Evolutionary conservation across 202 grass and related monocot species (phyloP).

Genomic region (Sporobolus alterniflorus): DNA sequence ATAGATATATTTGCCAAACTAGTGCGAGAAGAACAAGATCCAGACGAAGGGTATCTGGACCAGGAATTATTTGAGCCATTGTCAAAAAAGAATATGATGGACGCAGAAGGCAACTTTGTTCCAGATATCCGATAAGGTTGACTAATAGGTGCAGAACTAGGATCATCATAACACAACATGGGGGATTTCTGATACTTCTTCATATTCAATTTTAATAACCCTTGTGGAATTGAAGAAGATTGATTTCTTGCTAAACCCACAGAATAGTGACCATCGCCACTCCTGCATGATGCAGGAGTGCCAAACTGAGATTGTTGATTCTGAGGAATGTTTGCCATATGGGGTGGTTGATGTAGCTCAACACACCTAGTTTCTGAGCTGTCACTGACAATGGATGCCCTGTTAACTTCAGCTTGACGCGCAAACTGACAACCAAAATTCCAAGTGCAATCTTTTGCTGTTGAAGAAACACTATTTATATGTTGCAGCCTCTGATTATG

Average conservation of each 20-base stretch:
- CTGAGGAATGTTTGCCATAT: constrained; percentile 12
- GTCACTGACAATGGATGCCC: not conserved
- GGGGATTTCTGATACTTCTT: constrained; percentile 43
- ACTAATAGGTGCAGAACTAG: constrained; percentile 36
- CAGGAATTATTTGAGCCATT: constrained; percentile 5
- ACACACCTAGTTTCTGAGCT: constrained; percentile 31
- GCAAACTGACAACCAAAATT: constrained; percentile 41
- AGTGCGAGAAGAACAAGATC: constrained; percentile 30
- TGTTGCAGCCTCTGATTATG: constrained; percentile 25
- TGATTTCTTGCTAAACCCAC: constrained; percentile 35
- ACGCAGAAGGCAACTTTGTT: constrained; percentile 33
- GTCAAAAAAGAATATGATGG: constrained; percentile 43
- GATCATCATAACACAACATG: constrained; percentile 35
- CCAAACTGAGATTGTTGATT: constrained; percentile 26
- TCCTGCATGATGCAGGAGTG: constrained; percentile 29
- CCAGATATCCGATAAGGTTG: constrained; percentile 34
- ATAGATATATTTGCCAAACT: constrained; percentile 36
- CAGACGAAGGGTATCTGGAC: constrained; percentile 41
- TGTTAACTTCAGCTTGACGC: constrained; percentile 39
- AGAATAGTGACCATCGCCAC: constrained; percentile 28
- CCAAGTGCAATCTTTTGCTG: constrained; percentile 38
- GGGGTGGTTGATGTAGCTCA: constrained; percentile 13
- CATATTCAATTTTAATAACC: constrained; percentile 23
- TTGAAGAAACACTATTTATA: constrained; percentile 21
- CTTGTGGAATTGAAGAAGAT: constrained; percentile 43